Evolutionary conservation across 2,329 filamentous ascomycete species (phyloP).

Genomic region (Xylaria multiplex): DNA sequence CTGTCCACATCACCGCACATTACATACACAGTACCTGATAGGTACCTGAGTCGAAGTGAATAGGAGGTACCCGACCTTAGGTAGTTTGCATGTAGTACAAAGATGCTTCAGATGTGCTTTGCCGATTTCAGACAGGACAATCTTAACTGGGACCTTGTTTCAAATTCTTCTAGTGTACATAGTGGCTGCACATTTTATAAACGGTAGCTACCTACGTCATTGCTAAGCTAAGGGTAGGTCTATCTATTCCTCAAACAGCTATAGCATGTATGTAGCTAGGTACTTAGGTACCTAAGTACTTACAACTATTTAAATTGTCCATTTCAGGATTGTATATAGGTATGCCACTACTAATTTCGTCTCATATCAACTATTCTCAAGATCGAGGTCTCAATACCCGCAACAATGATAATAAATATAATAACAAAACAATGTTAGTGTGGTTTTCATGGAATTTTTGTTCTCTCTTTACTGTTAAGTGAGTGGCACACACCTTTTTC

Average conservation of each 20-base stretch:
- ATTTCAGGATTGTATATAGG: background rate
- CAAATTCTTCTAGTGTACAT: slow-evolving; percentile 15
- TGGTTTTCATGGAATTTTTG: background rate
- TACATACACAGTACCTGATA: background rate
- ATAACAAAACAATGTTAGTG: background rate
- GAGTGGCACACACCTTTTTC: background rate
- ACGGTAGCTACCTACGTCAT: slow-evolving; percentile 26
- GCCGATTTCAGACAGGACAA: slow-evolving; percentile 31
- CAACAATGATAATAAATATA: too few relatives aligned
- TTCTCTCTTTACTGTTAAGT: background rate
- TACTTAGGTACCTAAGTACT: too few relatives aligned
- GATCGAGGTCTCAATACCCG: too few relatives aligned
- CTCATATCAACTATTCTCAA: background rate
- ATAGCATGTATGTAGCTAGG: too few relatives aligned
- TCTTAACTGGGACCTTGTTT: slow-evolving; percentile 29
- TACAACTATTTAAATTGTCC: background rate
- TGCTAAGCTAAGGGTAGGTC: background rate
- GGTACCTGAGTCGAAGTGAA: background rate
- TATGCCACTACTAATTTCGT: background rate
- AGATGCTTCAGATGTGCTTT: slow-evolving; percentile 13
- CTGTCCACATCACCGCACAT: background rate
- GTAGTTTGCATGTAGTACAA: background rate
- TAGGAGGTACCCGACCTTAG: background rate
- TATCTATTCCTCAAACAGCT: background rate
- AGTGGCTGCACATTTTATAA: background rate